Evolutionary conservation across 805 yeast species (phyloP).

Genomic region (Myxozyma geophila): DNA sequence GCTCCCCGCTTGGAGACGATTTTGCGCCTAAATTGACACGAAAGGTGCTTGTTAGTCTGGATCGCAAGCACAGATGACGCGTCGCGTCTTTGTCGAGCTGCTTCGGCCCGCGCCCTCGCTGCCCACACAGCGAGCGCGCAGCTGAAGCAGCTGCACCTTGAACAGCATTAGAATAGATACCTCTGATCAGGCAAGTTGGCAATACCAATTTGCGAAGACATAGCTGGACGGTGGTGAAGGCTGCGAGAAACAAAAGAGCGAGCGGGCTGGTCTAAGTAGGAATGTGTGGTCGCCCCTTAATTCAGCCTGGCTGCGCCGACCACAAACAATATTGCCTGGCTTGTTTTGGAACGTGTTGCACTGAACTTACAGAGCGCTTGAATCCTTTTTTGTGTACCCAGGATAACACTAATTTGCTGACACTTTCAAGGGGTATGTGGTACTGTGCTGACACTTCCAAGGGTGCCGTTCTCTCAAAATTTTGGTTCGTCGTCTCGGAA

Average conservation of each 20-base stretch:
- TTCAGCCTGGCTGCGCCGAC: constrained; percentile 6
- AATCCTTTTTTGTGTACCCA: not conserved
- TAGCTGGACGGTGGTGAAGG: not conserved
- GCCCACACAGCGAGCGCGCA: not conserved
- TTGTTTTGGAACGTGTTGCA: constrained; percentile 2
- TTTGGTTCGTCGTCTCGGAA: constrained; percentile 6
- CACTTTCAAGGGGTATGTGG: constrained; percentile 3
- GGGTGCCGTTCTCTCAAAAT: not conserved
- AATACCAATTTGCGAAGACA: constrained; percentile 39
- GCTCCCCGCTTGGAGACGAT: constrained; percentile 60
- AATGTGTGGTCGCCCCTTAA: constrained; percentile 1
- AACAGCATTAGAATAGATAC: constrained; percentile 29
- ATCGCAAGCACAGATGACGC: not conserved
- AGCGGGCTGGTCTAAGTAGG: not conserved
- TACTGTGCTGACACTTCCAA: constrained; percentile 2
- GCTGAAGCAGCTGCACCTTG: not conserved
- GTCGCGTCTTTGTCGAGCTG: constrained; percentile 13
- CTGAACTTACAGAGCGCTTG: not conserved
- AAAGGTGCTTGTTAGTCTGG: constrained; percentile 3
- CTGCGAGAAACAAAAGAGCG: not conserved
- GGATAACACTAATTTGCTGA: not conserved
- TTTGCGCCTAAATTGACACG: constrained; percentile 41
- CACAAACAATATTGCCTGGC: not conserved
- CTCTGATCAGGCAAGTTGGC: constrained; percentile 43
- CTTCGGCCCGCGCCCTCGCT: not conserved